Conservation (phyloP, 2,329 filamentous ascomycete genomes). For the Ophiobolus disseminans region DNA sequence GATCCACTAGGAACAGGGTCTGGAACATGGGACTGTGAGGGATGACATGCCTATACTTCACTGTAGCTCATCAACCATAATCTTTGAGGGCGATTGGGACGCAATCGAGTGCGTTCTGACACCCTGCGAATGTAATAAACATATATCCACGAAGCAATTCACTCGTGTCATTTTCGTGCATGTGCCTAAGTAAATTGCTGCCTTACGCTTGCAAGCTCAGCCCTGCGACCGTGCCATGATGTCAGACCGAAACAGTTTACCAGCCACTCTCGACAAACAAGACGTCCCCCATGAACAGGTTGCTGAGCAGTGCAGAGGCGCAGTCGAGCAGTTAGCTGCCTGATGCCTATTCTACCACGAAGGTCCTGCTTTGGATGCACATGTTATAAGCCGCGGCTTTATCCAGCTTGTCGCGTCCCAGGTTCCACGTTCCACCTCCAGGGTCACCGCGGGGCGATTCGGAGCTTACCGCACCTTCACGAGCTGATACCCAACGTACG, state of each 20-base stretch:
- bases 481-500: conserved; percentile 21
- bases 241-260: conserved; percentile 20
- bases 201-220: conserved; percentile 20
- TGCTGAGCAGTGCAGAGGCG: conserved; percentile 32
- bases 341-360: conserved; percentile 15
- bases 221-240: conserved; percentile 23
- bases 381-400: conserved; percentile 18
- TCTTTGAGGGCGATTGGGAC: conserved; percentile 13
- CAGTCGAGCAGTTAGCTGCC: conserved; percentile 35
- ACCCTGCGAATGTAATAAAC: conserved; percentile 36
- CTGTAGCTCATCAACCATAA: conserved; percentile 28
- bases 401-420: conserved; percentile 10
- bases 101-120: conserved; percentile 13
- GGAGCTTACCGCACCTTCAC: conserved; percentile 29
- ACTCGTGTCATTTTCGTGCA: neutral
- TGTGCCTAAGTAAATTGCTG: conserved; percentile 11
- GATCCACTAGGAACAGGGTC: conserved; percentile 35
- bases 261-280: conserved; percentile 21
- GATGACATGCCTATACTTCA: conserved; percentile 30
- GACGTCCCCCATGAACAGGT: conserved; percentile 19
- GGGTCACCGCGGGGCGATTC: conserved; percentile 20
- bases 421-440: conserved; percentile 16
- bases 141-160: too few species aligned
- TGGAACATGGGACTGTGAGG: conserved; percentile 24
- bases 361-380: conserved; percentile 4